Evolutionary conservation across 192 early-diverging fungal genomes (phyloP), one percentile per base, ranked within the genome.

Genomic region (Entrophospora sp.): DNA sequence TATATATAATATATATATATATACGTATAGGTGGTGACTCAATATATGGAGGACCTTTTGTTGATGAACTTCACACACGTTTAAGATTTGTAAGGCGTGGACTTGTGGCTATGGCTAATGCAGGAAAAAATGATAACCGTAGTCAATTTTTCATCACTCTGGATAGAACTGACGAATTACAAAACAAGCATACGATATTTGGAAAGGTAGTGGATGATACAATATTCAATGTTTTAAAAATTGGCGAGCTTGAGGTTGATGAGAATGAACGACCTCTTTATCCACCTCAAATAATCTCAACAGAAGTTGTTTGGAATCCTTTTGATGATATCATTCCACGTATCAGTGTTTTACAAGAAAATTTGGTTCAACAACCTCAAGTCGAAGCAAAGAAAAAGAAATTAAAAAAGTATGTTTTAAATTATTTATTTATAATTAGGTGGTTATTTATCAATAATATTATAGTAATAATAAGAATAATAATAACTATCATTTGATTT

Each of bases 121-220:
- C 89, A 0, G 89, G 89, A 0, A 66, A 67, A 12, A 83, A 95
- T 64, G 83, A 87, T 49, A 96, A 96, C 75, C 77, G 77, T 27
- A 91, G 88, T 66, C 95, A 98, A 77, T 98, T 98, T 65, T 98
- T 98, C 70, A 90, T 98, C 64, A 96, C 95, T 0, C 81, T 98
- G 28, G 89, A 89, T 63, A 68, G 83, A 3, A 81, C 94, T 2
- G 83, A 86, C 30, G 92, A 94, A 67, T 74, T 98, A 14, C 89
- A 93, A 35, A 84, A 87, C 32, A 92, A 91, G 68, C 87, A 94
- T 71, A 96, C 95, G 0, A 81, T 98, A 31, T 98, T 98, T 84
- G 95, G 92, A 22, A 89, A 89, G 53, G 90, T 91, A 25, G 92
- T 87, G 36, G 95, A 92, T 30, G 86, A 94, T 68, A 94, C 94